Base-by-base conservation (phyloP, 352 stramenopile species). In the Thalassiosira gravida region DNA sequence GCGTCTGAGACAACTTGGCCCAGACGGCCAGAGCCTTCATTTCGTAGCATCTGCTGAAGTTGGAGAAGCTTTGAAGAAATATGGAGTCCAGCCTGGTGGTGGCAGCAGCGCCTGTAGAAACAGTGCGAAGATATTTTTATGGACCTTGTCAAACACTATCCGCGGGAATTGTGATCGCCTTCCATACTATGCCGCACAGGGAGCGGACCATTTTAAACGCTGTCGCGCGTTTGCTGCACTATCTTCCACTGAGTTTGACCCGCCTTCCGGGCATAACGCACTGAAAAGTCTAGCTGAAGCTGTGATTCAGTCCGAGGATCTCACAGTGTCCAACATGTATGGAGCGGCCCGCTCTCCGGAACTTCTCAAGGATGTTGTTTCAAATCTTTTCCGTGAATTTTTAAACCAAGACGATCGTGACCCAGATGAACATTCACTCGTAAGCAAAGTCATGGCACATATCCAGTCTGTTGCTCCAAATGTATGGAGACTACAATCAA, bases 1-100 rank as follows among this genome's bases (percentile, higher is more conserved):
- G 62, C 22, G 46, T 0, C 1, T 70, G 29, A 5, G 57, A 20
- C 35, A 50, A 47, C 2, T 66, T 24, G 57, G 57, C 6, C 5
- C 8, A 29, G 57, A 25, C 47, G 47, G 53, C 8, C 58, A 67
- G 35, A 35, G 3, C 1, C 58, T 67, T 55, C 5, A 27, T 7
- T 67, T 67, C 24, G 37, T 67, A 1, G 58, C 58, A 37, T 67
- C 58, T 13, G 3, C 6, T 2, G 58, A 67, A 32, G 58, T 67
- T 44, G 35, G 35, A 44, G 35, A 44, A 44, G 35, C 35, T 13
- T 13, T 29, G 46, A 29, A 14, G 46, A 11, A 53, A 49, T 16
- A 18, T 37, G 58, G 2, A 37, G 37, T 56, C 58, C n/a, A 13
- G 22, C 9, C 30, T 53, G n/a, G 25, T 44, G 27, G 3, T 65